Conservation (phyloP, 495 filamentous ascomycete species). For the Eremomyces bilateralis region DNA sequence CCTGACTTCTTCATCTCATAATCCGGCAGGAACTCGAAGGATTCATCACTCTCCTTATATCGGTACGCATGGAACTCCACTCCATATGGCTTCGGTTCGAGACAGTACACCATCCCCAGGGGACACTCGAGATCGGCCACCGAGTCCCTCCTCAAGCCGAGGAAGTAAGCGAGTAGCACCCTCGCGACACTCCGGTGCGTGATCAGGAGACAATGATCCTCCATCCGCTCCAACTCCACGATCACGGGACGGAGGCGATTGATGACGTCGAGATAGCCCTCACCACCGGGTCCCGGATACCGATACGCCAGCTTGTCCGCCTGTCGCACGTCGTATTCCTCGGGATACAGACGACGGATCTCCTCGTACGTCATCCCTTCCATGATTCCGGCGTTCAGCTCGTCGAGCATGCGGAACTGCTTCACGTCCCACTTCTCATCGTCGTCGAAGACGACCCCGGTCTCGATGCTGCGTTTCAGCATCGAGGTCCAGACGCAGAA, state of each 20-base stretch:
- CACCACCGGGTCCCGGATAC: conserved; percentile 85
- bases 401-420: conserved; percentile 94
- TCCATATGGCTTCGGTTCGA: conserved; percentile 94
- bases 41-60: conserved; percentile 52
- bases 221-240: conserved; percentile 89
- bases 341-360: conserved; percentile 48
- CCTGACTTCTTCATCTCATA: too few species aligned
- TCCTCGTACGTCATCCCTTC: conserved; percentile 90
- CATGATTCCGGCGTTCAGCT: conserved; percentile 77
- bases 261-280: conserved; percentile 93
- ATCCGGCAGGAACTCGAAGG: conserved; percentile 63
- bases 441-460: conserved; percentile 72
- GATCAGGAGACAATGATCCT: conserved; percentile 78
- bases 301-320: conserved; percentile 77
- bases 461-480: conserved; percentile 70
- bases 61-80: conserved; percentile 88
- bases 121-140: conserved; percentile 87
- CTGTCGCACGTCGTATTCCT: conserved; percentile 55
- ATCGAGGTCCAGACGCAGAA: conserved; percentile 98
- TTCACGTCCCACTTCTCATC: conserved; percentile 94
- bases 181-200: conserved; percentile 77
- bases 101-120: conserved; percentile 72
- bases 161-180: conserved; percentile 89
- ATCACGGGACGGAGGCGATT: conserved; percentile 89
- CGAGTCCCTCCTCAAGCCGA: conserved; percentile 67